Base-by-base conservation (phyloP, 441 rosid genomes). In the Adansonia grandidieri region DNA sequence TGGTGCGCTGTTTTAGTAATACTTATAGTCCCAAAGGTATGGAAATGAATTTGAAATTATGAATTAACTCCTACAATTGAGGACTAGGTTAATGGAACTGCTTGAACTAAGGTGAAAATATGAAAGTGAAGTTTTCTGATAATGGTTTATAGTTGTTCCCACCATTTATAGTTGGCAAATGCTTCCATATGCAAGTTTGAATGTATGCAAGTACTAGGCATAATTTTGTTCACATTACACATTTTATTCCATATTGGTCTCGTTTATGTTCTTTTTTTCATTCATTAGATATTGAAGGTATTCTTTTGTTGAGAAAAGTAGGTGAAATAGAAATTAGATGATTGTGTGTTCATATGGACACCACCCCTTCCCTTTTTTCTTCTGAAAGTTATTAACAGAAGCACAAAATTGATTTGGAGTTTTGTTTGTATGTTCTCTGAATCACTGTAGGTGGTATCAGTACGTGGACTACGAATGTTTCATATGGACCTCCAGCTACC, bases 401-500 rank as follows among this genome's bases (percentile, higher is more conserved):
- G 65, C 47, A 40, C 40, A 72, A 56, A 56, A 56, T 56, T 73
- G 76, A 73, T 5, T 73, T 13, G 13, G 53, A 57, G n/a, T 42
- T 57, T 19, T 57, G 13, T 60, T 73, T 19, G 53, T 62, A 73
- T 73, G 66, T 40, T 73, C 76, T 57, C 60, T 42, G 17, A 44
- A 63, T 63, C 68, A 14, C 13, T 71, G 50, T 83, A 88, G 91
- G 86, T 89, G 56, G 80, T 88, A 73, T 89, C 94, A 13, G 77
- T 86, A 75, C 94, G 96, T 73, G 84, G 94, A 60, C 40, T 57
- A 15, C 80, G 85, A 61, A 80, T 88, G 69, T 88, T 88, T 83
- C 86, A 91, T 77, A 90, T 92, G 71, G 81, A 84, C 60, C 90
- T 87, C 77, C 96, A 91, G 81, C 91, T 91, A 47, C 74, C 88